Percentiles rank a stretch among this genome's conserved stretches.
Evolutionary conservation across 225 moss, liverwort and hornwort genomes (phyloP).

Genomic region (Antitrichia curtipendula): DNA sequence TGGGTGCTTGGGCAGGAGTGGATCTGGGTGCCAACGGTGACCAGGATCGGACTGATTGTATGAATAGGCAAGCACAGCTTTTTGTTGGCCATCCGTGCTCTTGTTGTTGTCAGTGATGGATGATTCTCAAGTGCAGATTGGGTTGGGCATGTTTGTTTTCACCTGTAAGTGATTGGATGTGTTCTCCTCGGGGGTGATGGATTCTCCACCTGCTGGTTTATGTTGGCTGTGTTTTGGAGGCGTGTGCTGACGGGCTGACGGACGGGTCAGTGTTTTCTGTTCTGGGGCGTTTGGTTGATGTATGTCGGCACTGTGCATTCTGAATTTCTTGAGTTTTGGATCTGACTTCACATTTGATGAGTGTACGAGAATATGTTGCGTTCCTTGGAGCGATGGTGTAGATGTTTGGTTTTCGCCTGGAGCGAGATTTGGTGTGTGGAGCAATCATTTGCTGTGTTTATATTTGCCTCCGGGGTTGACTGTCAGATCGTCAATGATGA

Average conservation of each 20-base stretch:
- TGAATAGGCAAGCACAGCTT: conserved; percentile 34
- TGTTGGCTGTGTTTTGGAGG: background rate
- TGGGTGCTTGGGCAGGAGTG: conserved; percentile 44
- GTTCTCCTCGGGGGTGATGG: background rate
- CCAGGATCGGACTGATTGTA: conserved; percentile 59
- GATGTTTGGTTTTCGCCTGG: background rate
- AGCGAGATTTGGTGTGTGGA: background rate
- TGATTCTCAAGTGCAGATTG: background rate
- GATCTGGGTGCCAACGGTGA: conserved; percentile 43
- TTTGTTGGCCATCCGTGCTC: conserved; percentile 13
- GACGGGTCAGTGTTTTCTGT: background rate
- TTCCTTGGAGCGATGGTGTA: background rate
- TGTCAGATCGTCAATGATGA: background rate
- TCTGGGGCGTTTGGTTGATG: background rate
- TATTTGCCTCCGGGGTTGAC: background rate
- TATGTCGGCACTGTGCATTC: background rate
- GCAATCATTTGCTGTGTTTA: background rate
- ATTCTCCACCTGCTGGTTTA: background rate
- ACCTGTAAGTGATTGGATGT: background rate
- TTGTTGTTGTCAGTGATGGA: background rate
- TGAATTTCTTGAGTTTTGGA: background rate
- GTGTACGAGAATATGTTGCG: background rate
- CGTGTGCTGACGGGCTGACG: background rate
- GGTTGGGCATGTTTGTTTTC: background rate
- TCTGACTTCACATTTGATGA: background rate